These are phyloP conservation scores for Nyctanthes arbortristis DNA, from an alignment of 257 asterid genomes.

Conservation along the genomic window DNA sequence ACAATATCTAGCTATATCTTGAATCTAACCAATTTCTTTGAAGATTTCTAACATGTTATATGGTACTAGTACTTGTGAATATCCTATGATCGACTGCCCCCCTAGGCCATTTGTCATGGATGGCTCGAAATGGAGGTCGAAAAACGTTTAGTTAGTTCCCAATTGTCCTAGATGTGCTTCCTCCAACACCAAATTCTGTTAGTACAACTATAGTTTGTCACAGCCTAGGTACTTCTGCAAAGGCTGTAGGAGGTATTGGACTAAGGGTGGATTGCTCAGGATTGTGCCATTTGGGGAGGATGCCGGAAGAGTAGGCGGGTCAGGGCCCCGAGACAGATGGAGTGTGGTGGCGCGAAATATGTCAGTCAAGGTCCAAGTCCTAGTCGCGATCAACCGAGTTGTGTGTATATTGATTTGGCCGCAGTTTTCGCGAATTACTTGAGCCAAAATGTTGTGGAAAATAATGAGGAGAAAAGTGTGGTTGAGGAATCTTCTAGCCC, in stretches of 20 bases:
- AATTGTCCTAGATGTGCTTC: conserved; percentile 88
- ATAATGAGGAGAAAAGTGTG: neutral
- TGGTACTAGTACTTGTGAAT: conserved; percentile 30
- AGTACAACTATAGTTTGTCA: conserved; percentile 80
- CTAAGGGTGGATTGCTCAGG: conserved; percentile 79
- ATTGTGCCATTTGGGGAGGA: conserved; percentile 85
- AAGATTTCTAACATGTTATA: conserved; percentile 37
- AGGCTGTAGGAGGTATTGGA: conserved; percentile 79
- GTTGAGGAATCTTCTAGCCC: conserved; percentile 42
- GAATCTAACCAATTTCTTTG: conserved; percentile 7
- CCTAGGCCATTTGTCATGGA: conserved; percentile 42
- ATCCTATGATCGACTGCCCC: conserved; percentile 39
- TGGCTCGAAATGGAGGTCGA: conserved; percentile 46
- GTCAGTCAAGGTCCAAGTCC: neutral
- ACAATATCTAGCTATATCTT: conserved; percentile 25
- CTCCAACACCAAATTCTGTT: conserved; percentile 81
- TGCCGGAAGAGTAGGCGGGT: conserved; percentile 72
- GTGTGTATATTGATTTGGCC: conserved; percentile 62
- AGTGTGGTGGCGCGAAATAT: neutral
- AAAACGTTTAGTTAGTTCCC: conserved; percentile 54
- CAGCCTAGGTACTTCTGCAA: conserved; percentile 91
- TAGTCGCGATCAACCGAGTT: neutral
- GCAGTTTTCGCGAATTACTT: conserved; percentile 74
- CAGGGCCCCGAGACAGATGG: conserved; percentile 30
- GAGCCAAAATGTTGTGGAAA: conserved; percentile 40